phyloP scores from a whole-genome alignment of 495 filamentous ascomycete genomes.

The Trichoderma gamsii region DNA sequence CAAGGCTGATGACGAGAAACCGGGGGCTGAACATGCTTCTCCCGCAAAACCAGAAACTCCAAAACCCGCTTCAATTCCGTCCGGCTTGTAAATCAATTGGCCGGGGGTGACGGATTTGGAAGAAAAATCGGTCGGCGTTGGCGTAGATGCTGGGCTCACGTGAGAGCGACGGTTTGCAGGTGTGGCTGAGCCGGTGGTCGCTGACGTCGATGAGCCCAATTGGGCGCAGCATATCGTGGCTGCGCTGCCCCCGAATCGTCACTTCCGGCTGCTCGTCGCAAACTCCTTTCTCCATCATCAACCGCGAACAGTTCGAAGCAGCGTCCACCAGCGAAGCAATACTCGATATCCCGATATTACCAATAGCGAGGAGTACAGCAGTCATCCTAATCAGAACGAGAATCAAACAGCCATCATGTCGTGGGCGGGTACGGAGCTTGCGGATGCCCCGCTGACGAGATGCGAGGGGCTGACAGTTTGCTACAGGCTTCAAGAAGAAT shows the following conservation, averaged over 20 bases:
- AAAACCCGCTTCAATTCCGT: not conserved
- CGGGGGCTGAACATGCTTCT: slow-evolving; percentile 28
- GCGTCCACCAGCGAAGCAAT: not conserved
- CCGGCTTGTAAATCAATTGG: not conserved
- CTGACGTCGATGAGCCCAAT: slow-evolving; percentile 22
- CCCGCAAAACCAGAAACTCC: slow-evolving; percentile 8
- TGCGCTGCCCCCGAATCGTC: slow-evolving; percentile 18
- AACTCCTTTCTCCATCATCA: slow-evolving; percentile 16
- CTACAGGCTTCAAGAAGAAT: slow-evolving; percentile 92
- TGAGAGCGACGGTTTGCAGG: not conserved
- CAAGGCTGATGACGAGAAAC: slow-evolving; percentile 45
- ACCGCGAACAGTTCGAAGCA: not conserved
- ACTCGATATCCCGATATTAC: not conserved
- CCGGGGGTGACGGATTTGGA: not conserved
- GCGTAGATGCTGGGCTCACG: slow-evolving; percentile 7
- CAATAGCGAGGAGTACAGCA: not conserved
- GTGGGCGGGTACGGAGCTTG: slow-evolving; percentile 49
- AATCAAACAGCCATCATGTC: slow-evolving; percentile 40
- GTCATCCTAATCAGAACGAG: not conserved
- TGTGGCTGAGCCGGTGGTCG: slow-evolving; percentile 19
- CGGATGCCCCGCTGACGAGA: slow-evolving; percentile 14
- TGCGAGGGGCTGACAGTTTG: not conserved
- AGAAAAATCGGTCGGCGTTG: not conserved
- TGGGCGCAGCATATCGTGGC: slow-evolving; percentile 15
- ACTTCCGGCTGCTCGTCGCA: slow-evolving; percentile 16